Evolutionary conservation across 352 stramenopile genomes (phyloP).

Genomic region (Globisporangium nagaii): DNA sequence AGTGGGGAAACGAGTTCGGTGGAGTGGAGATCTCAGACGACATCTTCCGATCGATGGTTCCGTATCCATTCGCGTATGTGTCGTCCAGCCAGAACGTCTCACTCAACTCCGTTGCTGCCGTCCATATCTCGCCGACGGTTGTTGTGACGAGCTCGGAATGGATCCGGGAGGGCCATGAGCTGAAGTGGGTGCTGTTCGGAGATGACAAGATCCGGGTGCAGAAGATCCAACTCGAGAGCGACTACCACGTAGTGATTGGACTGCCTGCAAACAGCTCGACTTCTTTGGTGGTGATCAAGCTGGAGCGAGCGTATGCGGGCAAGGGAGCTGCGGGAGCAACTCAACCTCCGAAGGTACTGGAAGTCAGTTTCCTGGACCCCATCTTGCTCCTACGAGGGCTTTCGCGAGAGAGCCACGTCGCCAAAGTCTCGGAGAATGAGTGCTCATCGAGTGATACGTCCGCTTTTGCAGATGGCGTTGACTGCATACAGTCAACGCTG

Average conservation of each 20-base stretch:
- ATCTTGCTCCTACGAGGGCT: conserved; percentile 2
- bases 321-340: background rate
- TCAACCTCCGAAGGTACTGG: background rate
- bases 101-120: background rate
- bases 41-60: background rate
- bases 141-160: background rate
- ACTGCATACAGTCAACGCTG: background rate
- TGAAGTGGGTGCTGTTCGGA: background rate
- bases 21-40: background rate
- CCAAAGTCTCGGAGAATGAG: background rate
- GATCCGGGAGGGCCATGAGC: background rate
- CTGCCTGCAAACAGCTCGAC: background rate
- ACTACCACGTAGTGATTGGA: background rate
- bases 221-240: background rate
- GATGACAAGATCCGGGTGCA: background rate
- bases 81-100: background rate
- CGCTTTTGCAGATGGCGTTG: background rate
- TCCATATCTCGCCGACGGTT: background rate
- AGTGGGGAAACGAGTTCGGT: background rate
- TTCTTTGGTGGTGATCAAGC: background rate
- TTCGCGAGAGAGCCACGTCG: background rate
- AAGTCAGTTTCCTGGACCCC: conserved; percentile 1
- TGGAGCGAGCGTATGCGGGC: background rate
- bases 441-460: background rate
- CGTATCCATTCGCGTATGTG: conserved; percentile 2